Conservation (phyloP, 345 rosid species). For the Syzygium aromaticum region DNA sequence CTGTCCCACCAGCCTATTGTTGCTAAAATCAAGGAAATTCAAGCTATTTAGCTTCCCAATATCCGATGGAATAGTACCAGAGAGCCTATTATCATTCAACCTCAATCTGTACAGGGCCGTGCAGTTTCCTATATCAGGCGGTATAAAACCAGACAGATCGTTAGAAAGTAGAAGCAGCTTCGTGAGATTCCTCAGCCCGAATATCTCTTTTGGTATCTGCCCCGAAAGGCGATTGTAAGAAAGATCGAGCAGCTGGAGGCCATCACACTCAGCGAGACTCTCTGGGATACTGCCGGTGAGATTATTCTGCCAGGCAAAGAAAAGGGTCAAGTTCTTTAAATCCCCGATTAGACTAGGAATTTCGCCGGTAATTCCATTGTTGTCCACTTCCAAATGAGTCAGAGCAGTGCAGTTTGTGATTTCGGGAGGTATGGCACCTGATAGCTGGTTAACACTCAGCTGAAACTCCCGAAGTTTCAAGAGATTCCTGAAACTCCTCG, state of each 20-base stretch:
- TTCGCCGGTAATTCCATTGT: slow-evolving; percentile 65
- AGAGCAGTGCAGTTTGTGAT: slow-evolving; percentile 60
- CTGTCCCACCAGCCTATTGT: slow-evolving; percentile 52
- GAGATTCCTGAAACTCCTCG: slow-evolving; percentile 67
- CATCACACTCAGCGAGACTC: slow-evolving; percentile 53
- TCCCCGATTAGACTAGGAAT: slow-evolving; percentile 59
- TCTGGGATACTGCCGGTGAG: slow-evolving; percentile 68
- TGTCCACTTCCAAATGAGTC: slow-evolving; percentile 72
- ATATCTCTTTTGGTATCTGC: slow-evolving; percentile 54
- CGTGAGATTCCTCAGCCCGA: slow-evolving; percentile 63
- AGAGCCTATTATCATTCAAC: slow-evolving; percentile 57
- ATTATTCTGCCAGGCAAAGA: slow-evolving; percentile 89
- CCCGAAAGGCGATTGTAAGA: slow-evolving; percentile 78
- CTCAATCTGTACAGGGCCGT: slow-evolving; percentile 56
- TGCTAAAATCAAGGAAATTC: slow-evolving; percentile 71
- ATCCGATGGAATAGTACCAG: slow-evolving; percentile 73
- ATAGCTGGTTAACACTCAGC: slow-evolving; percentile 76
- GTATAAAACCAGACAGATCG: slow-evolving; percentile 65
- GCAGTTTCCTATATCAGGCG: slow-evolving; percentile 82
- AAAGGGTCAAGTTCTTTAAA: slow-evolving; percentile 57
- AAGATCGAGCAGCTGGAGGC: slow-evolving; percentile 88
- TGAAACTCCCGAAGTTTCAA: slow-evolving; percentile 77
- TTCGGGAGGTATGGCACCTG: slow-evolving; percentile 67
- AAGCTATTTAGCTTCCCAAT: slow-evolving; percentile 50
- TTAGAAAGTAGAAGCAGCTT: slow-evolving; percentile 75